A percentile compares a stretch with the other conserved stretches of the same genome.
phyloP scores from a whole-genome alignment of 495 filamentous ascomycete genomes.

The Daldinia caldariorum region DNA sequence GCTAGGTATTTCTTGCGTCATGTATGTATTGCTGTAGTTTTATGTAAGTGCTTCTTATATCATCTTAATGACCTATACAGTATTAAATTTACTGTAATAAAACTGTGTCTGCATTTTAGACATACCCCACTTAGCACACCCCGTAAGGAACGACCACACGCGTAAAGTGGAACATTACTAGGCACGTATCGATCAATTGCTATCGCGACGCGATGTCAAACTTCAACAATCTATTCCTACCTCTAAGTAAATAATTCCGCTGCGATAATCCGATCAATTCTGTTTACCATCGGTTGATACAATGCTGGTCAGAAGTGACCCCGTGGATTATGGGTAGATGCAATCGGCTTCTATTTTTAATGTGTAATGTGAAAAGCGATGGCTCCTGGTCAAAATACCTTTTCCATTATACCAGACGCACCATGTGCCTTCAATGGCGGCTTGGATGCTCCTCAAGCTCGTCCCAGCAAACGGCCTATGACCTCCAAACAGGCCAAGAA shows the following conservation, averaged over 20 bases:
- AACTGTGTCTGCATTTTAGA: background rate
- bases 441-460: slow-evolving; percentile 17
- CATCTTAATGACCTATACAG: background rate
- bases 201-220: slow-evolving; percentile 15
- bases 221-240: background rate
- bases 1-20: no score
- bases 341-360: background rate
- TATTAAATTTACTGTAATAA: background rate
- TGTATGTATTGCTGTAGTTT: no score
- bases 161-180: slow-evolving; percentile 26
- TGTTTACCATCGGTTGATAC: slow-evolving; percentile 14
- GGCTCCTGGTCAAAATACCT: slow-evolving; percentile 47
- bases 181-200: slow-evolving; percentile 5
- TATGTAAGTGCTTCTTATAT: background rate
- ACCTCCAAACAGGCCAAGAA: slow-evolving; percentile 59
- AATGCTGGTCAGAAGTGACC: slow-evolving; percentile 18
- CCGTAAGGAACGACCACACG: slow-evolving; percentile 13
- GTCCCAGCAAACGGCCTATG: slow-evolving; percentile 50
- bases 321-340: slow-evolving; percentile 22
- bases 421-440: slow-evolving; percentile 40
- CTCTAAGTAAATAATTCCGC: background rate
- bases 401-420: slow-evolving; percentile 47
- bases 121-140: background rate
- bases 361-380: slow-evolving; percentile 12
- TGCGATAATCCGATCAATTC: slow-evolving; percentile 6